Evolutionary conservation across 768 basidiomycete genomes (phyloP).

Genomic region (Lactarius quietus): DNA sequence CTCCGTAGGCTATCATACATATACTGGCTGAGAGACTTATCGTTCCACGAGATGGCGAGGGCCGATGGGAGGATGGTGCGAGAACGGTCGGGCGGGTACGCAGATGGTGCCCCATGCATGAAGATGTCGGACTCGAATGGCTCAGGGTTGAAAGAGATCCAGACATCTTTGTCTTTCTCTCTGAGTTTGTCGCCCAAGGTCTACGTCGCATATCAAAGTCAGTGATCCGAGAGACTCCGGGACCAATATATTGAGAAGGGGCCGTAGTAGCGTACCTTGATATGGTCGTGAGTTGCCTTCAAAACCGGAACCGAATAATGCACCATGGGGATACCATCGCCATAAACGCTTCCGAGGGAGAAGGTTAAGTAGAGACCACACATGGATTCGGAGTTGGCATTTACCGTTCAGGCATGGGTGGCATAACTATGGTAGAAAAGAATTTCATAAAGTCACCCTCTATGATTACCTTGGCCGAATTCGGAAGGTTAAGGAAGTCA

Average conservation of each 20-base stretch:
- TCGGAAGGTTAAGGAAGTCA: constrained; percentile 45
- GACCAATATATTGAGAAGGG: neutral
- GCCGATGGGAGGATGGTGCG: neutral
- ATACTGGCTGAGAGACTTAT: constrained; percentile 36
- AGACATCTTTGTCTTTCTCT: constrained; percentile 36
- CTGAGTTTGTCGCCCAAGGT: constrained; percentile 41
- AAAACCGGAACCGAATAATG: constrained; percentile 21
- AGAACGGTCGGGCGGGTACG: constrained; percentile 19
- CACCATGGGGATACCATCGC: neutral
- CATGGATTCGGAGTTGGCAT: neutral
- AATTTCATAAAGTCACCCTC: constrained; percentile 38
- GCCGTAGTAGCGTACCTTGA: constrained; percentile 31
- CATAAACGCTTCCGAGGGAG: neutral
- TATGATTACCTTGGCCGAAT: constrained; percentile 22
- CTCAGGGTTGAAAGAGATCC: constrained; percentile 37
- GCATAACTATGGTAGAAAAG: neutral
- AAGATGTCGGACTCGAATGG: constrained; percentile 14
- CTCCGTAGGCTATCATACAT: constrained; percentile 40
- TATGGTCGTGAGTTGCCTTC: constrained; percentile 44
- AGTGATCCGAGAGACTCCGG: neutral
- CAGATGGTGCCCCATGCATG: constrained; percentile 14
- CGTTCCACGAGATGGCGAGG: constrained; percentile 42
- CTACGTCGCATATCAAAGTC: constrained; percentile 29
- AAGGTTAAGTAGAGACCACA: neutral
- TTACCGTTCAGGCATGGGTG: neutral